Conservation (phyloP, 192 early-diverging fungal genomes). For the Rhizophagus clarus region DNA sequence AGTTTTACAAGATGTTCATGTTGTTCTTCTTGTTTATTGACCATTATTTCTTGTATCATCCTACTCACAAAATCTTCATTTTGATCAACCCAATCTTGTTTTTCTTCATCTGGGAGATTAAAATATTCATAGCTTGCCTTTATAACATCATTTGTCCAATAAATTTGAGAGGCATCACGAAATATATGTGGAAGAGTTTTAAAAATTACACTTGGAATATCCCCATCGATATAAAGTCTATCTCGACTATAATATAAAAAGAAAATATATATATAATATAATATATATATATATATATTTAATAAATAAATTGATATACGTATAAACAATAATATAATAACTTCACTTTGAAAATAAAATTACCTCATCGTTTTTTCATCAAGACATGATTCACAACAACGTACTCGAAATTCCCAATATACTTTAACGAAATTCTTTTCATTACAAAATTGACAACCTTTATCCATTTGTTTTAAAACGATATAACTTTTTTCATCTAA, state of each 20-base stretch:
- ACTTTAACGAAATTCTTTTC: not conserved
- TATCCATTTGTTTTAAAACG: not conserved
- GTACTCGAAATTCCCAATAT: conserved; percentile 24
- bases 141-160: conserved; percentile 9
- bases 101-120: not conserved
- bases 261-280: not conserved
- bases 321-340: too few relatives aligned
- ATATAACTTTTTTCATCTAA: conserved; percentile 26
- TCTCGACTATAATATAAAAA: not conserved
- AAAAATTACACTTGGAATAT: not conserved
- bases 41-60: not conserved
- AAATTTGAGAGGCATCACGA: conserved; percentile 11
- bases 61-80: not conserved
- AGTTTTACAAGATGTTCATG: not conserved
- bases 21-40: conserved; percentile 2
- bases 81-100: not conserved
- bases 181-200: not conserved
- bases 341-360: too few relatives aligned
- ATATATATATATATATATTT: too few relatives aligned
- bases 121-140: not conserved
- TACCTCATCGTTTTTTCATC: conserved; percentile 1
- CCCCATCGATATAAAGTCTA: not conserved
- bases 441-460: conserved; percentile 30
- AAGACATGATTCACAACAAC: conserved; percentile 18
- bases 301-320: too few relatives aligned